These are phyloP conservation scores for Lipomyces mesembrius DNA, from an alignment of 805 yeast genomes.

Conservation along the genomic window DNA sequence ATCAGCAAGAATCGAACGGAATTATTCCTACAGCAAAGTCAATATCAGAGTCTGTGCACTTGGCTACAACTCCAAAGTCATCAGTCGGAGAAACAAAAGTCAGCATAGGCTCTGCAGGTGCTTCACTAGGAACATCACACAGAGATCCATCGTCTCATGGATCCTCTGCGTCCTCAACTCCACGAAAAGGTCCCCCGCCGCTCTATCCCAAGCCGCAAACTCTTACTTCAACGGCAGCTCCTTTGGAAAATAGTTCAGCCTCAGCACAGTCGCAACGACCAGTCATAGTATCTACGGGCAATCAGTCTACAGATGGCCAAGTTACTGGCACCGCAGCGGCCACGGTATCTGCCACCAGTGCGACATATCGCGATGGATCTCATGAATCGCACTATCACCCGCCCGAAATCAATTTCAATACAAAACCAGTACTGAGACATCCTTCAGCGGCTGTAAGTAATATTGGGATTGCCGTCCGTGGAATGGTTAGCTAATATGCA, in stretches of 20 bases:
- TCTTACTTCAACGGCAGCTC: not conserved
- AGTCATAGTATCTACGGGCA: not conserved
- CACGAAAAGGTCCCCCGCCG: not conserved
- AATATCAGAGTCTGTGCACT: not conserved
- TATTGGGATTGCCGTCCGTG: not conserved
- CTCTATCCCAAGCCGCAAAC: conserved; percentile 1
- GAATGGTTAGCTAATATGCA: not conserved
- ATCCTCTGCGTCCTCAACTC: not conserved
- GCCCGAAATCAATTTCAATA: not conserved
- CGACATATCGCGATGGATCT: not conserved
- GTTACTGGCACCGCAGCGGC: not conserved
- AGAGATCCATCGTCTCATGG: not conserved
- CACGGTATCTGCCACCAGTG: not conserved
- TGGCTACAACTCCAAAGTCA: conserved; percentile 5
- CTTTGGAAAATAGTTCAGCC: not conserved
- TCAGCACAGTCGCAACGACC: not conserved
- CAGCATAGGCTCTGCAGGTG: too few relatives aligned
- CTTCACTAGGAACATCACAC: not conserved
- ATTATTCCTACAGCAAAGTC: conserved; percentile 4
- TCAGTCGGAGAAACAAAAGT: not conserved
- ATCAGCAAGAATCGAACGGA: not conserved
- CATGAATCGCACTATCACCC: not conserved
- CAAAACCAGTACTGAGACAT: not conserved
- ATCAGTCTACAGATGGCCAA: not conserved
- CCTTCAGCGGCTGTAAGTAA: not conserved